Evolutionary conservation across 805 yeast genomes (phyloP).

Genomic region (Nematodospora valgi): DNA sequence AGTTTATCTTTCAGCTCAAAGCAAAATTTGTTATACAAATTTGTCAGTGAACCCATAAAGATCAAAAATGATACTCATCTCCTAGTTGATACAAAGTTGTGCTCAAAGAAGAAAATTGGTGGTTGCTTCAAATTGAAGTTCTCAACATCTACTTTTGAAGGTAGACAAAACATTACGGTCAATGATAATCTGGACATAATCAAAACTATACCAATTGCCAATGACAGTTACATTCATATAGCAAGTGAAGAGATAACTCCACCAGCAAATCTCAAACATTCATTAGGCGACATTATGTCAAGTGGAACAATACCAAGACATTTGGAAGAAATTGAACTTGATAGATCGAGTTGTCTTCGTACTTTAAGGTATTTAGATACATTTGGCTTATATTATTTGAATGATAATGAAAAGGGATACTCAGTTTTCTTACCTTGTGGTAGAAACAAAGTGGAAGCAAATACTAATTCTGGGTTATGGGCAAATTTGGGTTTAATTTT

Average conservation of each 20-base stretch:
- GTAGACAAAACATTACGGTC: conserved; percentile 27
- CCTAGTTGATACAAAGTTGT: conserved; percentile 50
- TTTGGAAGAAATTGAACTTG: conserved; percentile 28
- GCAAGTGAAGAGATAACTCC: conserved; percentile 56
- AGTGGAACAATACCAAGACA: conserved; percentile 26
- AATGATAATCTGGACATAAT: conserved; percentile 56
- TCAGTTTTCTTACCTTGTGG: conserved; percentile 78
- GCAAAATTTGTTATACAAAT: conserved; percentile 57
- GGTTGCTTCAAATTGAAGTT: conserved; percentile 47
- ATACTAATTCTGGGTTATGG: conserved; percentile 49
- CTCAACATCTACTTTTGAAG: conserved; percentile 18
- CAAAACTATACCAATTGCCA: conserved; percentile 50
- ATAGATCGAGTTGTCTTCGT: conserved; percentile 51
- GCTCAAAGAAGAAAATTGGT: conserved; percentile 57
- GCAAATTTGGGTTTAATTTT: conserved; percentile 54
- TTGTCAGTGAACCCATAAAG: conserved; percentile 46
- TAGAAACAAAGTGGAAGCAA: conserved; percentile 7
- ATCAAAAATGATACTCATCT: conserved; percentile 19
- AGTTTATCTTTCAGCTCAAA: conserved; percentile 27
- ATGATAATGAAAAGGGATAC: conserved; percentile 59
- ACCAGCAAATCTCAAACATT: conserved; percentile 62
- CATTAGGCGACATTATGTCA: conserved; percentile 50
- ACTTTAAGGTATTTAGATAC: conserved; percentile 57
- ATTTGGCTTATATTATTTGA: conserved; percentile 49
- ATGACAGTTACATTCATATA: conserved; percentile 59